These are phyloP conservation scores for Oenanthe sinensis DNA, from an alignment of 129 eudicot species.

Conservation along the genomic window DNA sequence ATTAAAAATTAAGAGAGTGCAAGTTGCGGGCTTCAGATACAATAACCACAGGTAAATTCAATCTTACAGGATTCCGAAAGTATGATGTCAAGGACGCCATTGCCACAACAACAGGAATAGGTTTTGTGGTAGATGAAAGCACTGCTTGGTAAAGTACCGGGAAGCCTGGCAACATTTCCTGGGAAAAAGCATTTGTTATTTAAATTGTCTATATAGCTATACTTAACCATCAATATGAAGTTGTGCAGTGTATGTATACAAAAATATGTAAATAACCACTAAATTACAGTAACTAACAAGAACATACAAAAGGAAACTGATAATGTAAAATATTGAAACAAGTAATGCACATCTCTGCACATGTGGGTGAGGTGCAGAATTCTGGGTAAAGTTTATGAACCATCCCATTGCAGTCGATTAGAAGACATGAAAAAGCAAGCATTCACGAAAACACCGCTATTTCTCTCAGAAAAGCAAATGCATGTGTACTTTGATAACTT, in stretches of 20 bases:
- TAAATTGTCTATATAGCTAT: neutral
- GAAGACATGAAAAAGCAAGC: neutral
- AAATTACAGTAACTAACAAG: neutral
- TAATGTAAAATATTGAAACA: neutral
- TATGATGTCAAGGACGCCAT: constrained; percentile 71
- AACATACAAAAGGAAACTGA: neutral
- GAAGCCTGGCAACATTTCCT: constrained; percentile 48
- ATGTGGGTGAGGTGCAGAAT: neutral
- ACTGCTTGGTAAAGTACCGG: constrained; percentile 65
- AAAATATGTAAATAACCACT: neutral
- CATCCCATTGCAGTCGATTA: neutral
- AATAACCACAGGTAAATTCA: neutral
- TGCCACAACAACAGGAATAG: constrained; percentile 71
- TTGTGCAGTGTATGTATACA: neutral
- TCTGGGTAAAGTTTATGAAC: neutral
- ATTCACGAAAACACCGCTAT: neutral
- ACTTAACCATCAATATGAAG: neutral
- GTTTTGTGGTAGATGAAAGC: constrained; percentile 62
- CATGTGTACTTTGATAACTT: neutral
- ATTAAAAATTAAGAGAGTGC: neutral
- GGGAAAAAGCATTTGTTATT: constrained; percentile 16
- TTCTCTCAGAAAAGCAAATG: neutral
- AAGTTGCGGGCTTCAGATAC: constrained; percentile 5
- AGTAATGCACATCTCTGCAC: neutral
- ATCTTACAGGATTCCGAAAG: constrained; percentile 69